Conservation (phyloP, 441 rosid species). For the Hypseocharis bilobata region DNA sequence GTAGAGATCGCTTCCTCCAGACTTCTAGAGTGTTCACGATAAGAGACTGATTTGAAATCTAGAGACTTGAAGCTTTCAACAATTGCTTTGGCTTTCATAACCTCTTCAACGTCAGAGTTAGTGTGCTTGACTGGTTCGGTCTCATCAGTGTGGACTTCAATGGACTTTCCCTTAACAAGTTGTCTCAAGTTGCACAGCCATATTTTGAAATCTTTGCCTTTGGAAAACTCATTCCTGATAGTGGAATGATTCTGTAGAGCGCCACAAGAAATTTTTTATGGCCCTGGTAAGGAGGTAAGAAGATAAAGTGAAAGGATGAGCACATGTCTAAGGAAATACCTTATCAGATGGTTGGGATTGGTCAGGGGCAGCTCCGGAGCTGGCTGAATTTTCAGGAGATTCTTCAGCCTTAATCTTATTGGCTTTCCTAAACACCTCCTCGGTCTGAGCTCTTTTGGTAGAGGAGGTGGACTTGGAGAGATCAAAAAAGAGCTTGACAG, state of each 20-base stretch:
- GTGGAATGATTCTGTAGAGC: slow-evolving; percentile 16
- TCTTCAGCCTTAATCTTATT: slow-evolving; percentile 15
- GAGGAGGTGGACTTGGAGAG: slow-evolving; percentile 20
- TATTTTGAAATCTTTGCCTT: slow-evolving; percentile 14
- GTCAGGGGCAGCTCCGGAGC: slow-evolving; percentile 20
- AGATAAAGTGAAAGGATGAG: not conserved
- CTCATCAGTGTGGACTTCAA: slow-evolving; percentile 18
- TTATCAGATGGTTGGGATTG: slow-evolving; percentile 23
- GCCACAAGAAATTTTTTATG: no score
- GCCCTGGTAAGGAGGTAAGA: not conserved
- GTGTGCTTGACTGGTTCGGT: slow-evolving; percentile 4
- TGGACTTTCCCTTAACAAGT: slow-evolving; percentile 15
- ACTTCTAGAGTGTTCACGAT: slow-evolving; percentile 8
- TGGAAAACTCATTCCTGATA: slow-evolving; percentile 8
- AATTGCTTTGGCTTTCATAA: slow-evolving; percentile 16
- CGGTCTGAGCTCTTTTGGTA: slow-evolving; percentile 7
- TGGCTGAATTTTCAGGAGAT: slow-evolving; percentile 21
- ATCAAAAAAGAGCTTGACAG: slow-evolving; percentile 22
- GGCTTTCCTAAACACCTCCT: slow-evolving; percentile 17
- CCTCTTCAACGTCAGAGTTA: slow-evolving; percentile 13
- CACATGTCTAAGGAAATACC: slow-evolving; percentile 9
- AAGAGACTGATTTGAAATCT: slow-evolving; percentile 22
- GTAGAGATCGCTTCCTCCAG: slow-evolving; percentile 18
- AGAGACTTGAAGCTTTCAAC: slow-evolving; percentile 21
- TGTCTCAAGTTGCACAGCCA: slow-evolving; percentile 24